phyloP scores from a whole-genome alignment of 2,329 filamentous ascomycete species.

The Sclerotinia sclerotiorum region DNA sequence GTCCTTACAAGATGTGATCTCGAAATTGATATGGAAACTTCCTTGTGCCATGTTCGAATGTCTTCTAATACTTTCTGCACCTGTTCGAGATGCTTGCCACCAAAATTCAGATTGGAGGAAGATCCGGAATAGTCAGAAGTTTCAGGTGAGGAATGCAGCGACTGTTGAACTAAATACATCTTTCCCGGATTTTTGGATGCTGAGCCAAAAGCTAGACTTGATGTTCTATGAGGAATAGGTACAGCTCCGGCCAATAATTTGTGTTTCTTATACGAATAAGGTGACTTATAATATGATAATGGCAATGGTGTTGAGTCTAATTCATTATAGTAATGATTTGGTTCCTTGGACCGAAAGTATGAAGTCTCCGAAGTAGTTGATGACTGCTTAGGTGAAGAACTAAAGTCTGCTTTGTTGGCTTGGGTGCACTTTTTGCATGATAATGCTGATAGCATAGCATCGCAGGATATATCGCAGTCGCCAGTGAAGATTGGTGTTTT shows the following conservation, averaged over 20 bases:
- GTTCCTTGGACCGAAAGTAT: not conserved
- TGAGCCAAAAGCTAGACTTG: constrained; percentile 13
- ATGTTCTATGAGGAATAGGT: constrained; percentile 13
- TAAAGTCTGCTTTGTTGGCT: not conserved
- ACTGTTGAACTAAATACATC: not conserved
- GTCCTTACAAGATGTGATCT: not conserved
- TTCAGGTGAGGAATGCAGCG: not conserved
- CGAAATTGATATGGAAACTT: constrained; percentile 20
- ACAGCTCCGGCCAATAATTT: not conserved
- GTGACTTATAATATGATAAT: constrained; percentile 9
- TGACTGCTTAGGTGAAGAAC: not conserved
- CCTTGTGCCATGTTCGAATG: constrained; percentile 12
- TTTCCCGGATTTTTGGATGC: not conserved
- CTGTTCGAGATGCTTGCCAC: constrained; percentile 17
- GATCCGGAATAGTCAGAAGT: not conserved
- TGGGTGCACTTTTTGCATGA: not conserved
- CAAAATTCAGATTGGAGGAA: not conserved
- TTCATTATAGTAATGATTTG: not conserved
- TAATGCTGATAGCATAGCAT: constrained; percentile 14
- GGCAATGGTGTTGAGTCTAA: not conserved
- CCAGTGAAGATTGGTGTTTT: constrained; percentile 13
- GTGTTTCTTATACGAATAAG: constrained; percentile 7
- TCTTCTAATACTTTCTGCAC: constrained; percentile 23
- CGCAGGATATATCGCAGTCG: constrained; percentile 14
- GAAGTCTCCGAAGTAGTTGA: not conserved